Conservation (phyloP, 306 rosid genomes). For the Cercis canadensis region DNA sequence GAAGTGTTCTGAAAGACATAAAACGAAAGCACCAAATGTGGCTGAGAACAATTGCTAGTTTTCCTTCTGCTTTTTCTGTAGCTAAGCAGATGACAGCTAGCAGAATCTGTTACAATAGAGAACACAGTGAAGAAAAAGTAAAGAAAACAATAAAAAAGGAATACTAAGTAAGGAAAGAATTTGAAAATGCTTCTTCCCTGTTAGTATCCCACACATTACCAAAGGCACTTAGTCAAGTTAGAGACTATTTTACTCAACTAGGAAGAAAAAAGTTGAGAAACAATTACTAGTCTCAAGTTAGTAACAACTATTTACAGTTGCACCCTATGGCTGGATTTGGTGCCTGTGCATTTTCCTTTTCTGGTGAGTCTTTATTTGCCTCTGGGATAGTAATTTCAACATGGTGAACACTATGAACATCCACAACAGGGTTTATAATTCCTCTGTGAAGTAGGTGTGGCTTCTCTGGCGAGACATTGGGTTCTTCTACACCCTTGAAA, state of each 20-base stretch:
- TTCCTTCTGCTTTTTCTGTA: constrained; percentile 24
- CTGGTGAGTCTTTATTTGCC: constrained; percentile 28
- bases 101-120: constrained; percentile 11
- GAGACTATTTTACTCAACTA: constrained; percentile 37
- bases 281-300: constrained; percentile 27
- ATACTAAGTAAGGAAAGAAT: constrained; percentile 32
- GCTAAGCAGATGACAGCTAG: constrained; percentile 28
- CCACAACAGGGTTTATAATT: constrained; percentile 63
- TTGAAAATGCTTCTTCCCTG: constrained; percentile 35
- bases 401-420: constrained; percentile 37
- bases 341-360: constrained; percentile 31
- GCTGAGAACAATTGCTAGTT: constrained; percentile 27
- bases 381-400: constrained; percentile 58
- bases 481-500: constrained; percentile 51
- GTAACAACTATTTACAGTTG: constrained; percentile 43
- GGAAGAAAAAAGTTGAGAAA: constrained; percentile 28
- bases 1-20: neutral
- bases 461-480: constrained; percentile 60
- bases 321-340: constrained; percentile 26
- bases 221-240: neutral
- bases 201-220: neutral
- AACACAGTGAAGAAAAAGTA: constrained; percentile 12
- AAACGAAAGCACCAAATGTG: constrained; percentile 36
- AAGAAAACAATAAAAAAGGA: neutral
- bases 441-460: constrained; percentile 75